Evolutionary conservation across 371 early-diverging fungal species (phyloP).

Genomic region (Mucor ambiguus): DNA sequence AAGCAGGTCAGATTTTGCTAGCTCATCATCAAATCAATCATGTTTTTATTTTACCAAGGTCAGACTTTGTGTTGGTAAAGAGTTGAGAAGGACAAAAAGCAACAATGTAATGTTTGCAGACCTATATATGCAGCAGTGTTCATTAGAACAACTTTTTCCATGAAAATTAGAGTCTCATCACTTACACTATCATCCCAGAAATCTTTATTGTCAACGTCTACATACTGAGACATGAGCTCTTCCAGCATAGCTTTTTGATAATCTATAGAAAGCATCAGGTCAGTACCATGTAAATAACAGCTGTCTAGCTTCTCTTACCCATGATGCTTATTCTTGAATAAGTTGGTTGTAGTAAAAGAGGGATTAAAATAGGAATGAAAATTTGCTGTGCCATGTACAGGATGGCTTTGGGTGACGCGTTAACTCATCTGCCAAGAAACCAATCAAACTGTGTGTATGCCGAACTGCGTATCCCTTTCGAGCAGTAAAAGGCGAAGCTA

Average conservation of each 20-base stretch:
- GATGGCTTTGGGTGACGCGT: neutral
- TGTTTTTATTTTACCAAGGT: constrained; percentile 59
- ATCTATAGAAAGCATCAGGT: constrained; percentile 34
- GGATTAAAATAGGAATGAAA: neutral
- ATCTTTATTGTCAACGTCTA: constrained; percentile 65
- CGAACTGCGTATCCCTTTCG: no score
- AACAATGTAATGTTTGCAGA: constrained; percentile 87
- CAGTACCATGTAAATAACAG: neutral
- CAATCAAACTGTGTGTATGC: neutral
- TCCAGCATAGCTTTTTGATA: constrained; percentile 76
- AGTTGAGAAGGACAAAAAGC: constrained; percentile 86
- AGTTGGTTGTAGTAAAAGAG: neutral
- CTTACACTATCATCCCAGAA: constrained; percentile 71
- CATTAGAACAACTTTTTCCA: neutral
- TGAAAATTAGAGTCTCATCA: neutral
- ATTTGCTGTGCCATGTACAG: neutral
- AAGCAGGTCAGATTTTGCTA: neutral
- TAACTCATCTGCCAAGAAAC: neutral
- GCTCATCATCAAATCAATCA: neutral
- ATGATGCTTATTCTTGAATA: neutral
- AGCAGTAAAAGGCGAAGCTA: no score
- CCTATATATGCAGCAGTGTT: constrained; percentile 39
- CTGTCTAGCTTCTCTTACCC: neutral
- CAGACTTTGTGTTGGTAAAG: constrained; percentile 89
- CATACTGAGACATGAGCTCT: constrained; percentile 80